Conservation (phyloP, 2,329 filamentous ascomycete species). For the Fusarium compactum region DNA sequence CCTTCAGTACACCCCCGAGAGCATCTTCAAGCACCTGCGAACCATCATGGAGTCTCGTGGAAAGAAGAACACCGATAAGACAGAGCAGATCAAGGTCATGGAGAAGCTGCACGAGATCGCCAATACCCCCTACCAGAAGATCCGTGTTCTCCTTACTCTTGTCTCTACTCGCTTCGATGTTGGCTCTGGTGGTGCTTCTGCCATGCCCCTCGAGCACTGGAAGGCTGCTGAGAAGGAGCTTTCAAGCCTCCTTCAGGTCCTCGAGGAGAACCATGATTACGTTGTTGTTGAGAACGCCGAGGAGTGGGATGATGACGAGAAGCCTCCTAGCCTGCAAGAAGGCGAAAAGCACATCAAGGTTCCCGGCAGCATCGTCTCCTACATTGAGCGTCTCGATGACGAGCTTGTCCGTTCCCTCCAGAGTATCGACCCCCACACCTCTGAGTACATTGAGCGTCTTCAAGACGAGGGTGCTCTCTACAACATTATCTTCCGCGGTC, state of each 20-base stretch:
- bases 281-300: slow-evolving; percentile 92
- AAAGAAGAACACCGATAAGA: slow-evolving; percentile 97
- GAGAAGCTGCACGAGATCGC: slow-evolving; percentile 94
- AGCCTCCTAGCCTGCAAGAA: slow-evolving; percentile 78
- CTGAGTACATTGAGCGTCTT: slow-evolving; percentile 96
- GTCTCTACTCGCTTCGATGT: slow-evolving; percentile 96
- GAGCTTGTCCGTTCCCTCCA: slow-evolving; percentile 98
- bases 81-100: slow-evolving; percentile 97
- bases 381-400: slow-evolving; percentile 94
- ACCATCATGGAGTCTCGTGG: slow-evolving; percentile 94
- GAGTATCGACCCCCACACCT: slow-evolving; percentile 97
- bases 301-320: slow-evolving; percentile 99
- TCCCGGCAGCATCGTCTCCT: slow-evolving; percentile 93
- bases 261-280: slow-evolving; percentile 83
- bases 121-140: slow-evolving; percentile 90
- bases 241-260: slow-evolving; percentile 77
- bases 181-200: slow-evolving; percentile 78
- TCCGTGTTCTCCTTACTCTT: slow-evolving; percentile 90
- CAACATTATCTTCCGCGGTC: slow-evolving; percentile 88
- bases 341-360: slow-evolving; percentile 89
- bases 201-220: slow-evolving; percentile 98
- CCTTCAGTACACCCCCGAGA: slow-evolving; percentile 93
- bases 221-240: slow-evolving; percentile 93
- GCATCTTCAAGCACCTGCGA: slow-evolving; percentile 96
- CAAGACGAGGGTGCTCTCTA: slow-evolving; percentile 92